Conservation (phyloP, 169 alveolate genomes). For the Plasmodium blacklocki region DNA sequence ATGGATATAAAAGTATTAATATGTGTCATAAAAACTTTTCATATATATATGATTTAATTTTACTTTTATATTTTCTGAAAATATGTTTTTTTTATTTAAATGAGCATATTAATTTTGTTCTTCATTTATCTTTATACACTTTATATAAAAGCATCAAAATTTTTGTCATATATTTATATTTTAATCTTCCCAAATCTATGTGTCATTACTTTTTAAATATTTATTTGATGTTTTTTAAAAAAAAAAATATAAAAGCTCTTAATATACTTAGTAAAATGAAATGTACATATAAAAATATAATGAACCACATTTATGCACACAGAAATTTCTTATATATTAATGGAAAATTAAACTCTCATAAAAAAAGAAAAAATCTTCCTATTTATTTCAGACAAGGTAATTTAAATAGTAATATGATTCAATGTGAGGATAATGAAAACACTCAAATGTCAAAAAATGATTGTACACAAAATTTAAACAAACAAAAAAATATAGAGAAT, state of each 20-base stretch:
- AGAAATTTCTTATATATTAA: neutral
- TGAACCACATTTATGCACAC: constrained; percentile 13
- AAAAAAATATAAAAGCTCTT: neutral
- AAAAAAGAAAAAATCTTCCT: neutral
- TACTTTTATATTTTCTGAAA: constrained; percentile 41
- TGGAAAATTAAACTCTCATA: neutral
- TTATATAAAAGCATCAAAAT: constrained; percentile 41
- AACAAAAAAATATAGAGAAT: neutral
- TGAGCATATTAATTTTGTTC: constrained; percentile 38
- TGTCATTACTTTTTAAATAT: constrained; percentile 57
- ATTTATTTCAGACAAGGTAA: too few species aligned
- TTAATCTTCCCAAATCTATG: constrained; percentile 35
- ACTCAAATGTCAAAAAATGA: neutral
- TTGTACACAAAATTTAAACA: neutral
- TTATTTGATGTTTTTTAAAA: constrained; percentile 43
- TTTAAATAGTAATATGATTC: too few species aligned
- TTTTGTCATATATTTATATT: constrained; percentile 49
- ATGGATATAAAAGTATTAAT: constrained; percentile 54
- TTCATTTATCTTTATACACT: constrained; percentile 36
- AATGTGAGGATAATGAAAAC: too few species aligned
- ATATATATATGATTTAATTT: constrained; percentile 52
- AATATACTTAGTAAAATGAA: constrained; percentile 28
- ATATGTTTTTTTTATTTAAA: constrained; percentile 43
- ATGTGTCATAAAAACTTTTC: constrained; percentile 59
- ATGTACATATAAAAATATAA: constrained; percentile 26